Conservation (phyloP, 495 filamentous ascomycete genomes). For the Chaetomidium leptoderma region DNA sequence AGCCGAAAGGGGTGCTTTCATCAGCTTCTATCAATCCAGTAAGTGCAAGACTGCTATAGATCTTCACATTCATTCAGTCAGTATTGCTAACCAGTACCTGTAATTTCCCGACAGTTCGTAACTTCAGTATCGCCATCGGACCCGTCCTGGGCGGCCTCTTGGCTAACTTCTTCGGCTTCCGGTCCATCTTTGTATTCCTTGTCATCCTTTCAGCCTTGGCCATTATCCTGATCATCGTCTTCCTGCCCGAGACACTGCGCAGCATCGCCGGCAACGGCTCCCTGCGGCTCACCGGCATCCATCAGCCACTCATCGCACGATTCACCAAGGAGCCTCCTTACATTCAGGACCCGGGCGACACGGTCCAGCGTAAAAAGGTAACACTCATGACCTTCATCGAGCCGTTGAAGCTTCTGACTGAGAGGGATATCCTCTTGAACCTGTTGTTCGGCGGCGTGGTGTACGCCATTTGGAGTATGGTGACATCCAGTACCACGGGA, state of each 20-base stretch:
- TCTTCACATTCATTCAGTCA: not conserved
- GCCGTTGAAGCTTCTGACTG: not conserved
- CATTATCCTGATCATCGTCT: not conserved
- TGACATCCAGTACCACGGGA: not conserved
- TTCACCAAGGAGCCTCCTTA: not conserved
- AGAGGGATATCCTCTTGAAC: not conserved
- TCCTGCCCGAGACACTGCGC: not conserved
- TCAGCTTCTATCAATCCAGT: conserved; percentile 1
- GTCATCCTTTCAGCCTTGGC: not conserved
- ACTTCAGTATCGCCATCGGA: not conserved
- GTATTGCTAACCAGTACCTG: not conserved
- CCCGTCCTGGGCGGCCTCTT: not conserved
- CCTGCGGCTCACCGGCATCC: not conserved
- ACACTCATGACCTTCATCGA: not conserved
- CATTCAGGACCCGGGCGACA: not conserved
- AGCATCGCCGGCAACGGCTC: not conserved
- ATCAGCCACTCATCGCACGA: not conserved
- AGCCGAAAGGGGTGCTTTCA: conserved; percentile 1
- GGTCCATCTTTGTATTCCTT: not conserved
- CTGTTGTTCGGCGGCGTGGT: not conserved
- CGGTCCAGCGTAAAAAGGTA: not conserved
- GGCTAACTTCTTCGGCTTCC: not conserved
- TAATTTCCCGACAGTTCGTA: not conserved
- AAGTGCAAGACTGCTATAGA: not conserved
- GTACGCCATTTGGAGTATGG: not conserved